phyloP scores from a whole-genome alignment of 2,329 filamentous ascomycete species.

The Fusarium phyllophilum region DNA sequence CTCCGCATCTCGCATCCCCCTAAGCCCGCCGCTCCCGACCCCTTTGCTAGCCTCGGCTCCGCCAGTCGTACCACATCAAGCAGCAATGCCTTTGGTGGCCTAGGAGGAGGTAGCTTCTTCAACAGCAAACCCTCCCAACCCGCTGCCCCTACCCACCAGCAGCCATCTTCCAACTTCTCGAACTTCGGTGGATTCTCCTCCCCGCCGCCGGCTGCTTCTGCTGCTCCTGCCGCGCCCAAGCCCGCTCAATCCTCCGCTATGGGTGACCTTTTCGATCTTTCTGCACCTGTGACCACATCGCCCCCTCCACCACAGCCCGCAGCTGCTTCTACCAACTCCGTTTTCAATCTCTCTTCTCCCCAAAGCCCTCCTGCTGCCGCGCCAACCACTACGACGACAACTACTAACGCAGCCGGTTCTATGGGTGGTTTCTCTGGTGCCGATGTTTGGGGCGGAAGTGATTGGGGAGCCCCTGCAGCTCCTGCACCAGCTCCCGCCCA shows the following conservation, averaged over 20 bases:
- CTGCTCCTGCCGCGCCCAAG: constrained; percentile 52
- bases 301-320: constrained; percentile 55
- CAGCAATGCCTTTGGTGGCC: constrained; percentile 58
- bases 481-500: constrained; percentile 58
- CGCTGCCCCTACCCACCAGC: constrained; percentile 55
- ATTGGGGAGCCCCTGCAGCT: constrained; percentile 78
- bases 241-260: constrained; percentile 67
- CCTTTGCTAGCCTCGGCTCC: constrained; percentile 69
- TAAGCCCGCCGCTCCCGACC: constrained; percentile 58
- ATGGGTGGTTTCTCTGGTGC: constrained; percentile 59
- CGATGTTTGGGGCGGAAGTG: constrained; percentile 88
- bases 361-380: constrained; percentile 58
- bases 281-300: constrained; percentile 60
- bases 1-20: constrained; percentile 56
- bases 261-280: constrained; percentile 85
- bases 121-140: constrained; percentile 74
- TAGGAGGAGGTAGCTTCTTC: constrained; percentile 85
- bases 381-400: constrained; percentile 52
- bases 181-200: constrained; percentile 71
- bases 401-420: constrained; percentile 46
- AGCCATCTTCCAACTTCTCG: constrained; percentile 64
- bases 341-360: constrained; percentile 81
- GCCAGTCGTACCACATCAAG: constrained; percentile 50
- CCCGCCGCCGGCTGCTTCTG: constrained; percentile 51
- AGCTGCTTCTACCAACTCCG: constrained; percentile 64